Percentiles rank a stretch among this genome's conserved stretches.
Evolutionary conservation across 2,329 filamentous ascomycete genomes (phyloP).

Genomic region (Exophiala mesophila): DNA sequence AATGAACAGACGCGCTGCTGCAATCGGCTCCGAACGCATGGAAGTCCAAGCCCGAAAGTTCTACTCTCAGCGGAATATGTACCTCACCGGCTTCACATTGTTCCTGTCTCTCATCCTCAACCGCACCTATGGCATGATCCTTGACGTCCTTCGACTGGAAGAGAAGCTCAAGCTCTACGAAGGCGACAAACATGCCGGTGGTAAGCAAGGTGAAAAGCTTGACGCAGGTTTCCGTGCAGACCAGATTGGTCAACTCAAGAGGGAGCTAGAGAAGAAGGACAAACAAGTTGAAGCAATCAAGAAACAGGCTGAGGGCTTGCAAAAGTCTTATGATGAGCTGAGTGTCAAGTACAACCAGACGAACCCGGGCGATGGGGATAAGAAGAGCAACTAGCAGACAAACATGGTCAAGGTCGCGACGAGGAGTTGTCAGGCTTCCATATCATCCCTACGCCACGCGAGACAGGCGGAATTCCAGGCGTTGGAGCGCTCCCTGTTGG

Average conservation of each 20-base stretch:
- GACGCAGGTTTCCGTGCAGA: conserved; percentile 67
- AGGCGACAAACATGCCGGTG: conserved; percentile 55
- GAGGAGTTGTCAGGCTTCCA: too few relatives aligned
- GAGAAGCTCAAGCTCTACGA: conserved; percentile 83
- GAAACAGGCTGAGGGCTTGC: conserved; percentile 83
- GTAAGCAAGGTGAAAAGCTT: conserved; percentile 68
- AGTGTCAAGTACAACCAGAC: conserved; percentile 70
- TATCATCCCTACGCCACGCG: too few relatives aligned
- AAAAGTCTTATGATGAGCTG: conserved; percentile 78
- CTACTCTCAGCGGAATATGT: conserved; percentile 99
- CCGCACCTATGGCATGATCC: conserved; percentile 96
- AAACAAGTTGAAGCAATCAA: conserved; percentile 79
- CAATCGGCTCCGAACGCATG: conserved; percentile 89
- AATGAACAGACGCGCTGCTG: conserved; percentile 53
- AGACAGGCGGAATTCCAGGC: too few relatives aligned
- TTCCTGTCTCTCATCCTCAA: conserved; percentile 97
- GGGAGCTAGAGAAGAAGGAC: conserved; percentile 68
- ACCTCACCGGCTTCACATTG: conserved; percentile 97
- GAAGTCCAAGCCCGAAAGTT: conserved; percentile 99
- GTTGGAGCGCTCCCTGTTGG: too few relatives aligned
- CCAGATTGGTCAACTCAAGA: conserved; percentile 69
- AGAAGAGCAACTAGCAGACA: conserved; percentile 50
- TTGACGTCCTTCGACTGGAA: conserved; percentile 86
- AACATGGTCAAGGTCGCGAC: too few relatives aligned
- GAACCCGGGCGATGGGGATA: conserved; percentile 40